Evolutionary conservation across 768 basidiomycete genomes (phyloP).

Genomic region (Suillus discolor): DNA sequence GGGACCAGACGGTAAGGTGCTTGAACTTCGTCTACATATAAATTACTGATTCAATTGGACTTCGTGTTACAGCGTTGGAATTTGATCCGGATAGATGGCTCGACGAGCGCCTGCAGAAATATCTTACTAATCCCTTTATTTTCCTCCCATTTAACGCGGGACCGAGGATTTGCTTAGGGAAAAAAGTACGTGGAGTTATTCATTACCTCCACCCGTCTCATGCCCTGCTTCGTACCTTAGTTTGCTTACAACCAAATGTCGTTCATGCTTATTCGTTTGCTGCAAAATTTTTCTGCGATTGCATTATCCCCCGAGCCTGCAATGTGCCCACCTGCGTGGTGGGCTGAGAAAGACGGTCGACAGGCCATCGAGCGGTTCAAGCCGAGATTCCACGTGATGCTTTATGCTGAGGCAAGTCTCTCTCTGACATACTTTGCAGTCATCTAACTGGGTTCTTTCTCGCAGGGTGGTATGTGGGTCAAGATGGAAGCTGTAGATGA

Average conservation of each 20-base stretch:
- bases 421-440: background rate
- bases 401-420: constrained; percentile 40
- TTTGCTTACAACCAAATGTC: constrained; percentile 37
- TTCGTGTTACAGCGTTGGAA: constrained; percentile 17
- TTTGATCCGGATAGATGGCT: constrained; percentile 46
- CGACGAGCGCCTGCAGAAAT: constrained; percentile 36
- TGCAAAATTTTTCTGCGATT: constrained; percentile 30
- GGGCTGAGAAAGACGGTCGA: constrained; percentile 28
- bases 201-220: constrained; percentile 8
- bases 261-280: constrained; percentile 30
- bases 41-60: background rate
- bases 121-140: constrained; percentile 41
- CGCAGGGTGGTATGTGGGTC: constrained; percentile 48
- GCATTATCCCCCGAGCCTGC: constrained; percentile 25
- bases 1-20: constrained; percentile 34
- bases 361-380: constrained; percentile 26
- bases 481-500: constrained; percentile 37
- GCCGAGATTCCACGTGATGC: constrained; percentile 29
- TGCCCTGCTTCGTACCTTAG: constrained; percentile 21
- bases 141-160: constrained; percentile 47
- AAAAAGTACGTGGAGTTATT: constrained; percentile 30
- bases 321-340: constrained; percentile 25
- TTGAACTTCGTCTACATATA: background rate
- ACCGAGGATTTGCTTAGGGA: constrained; percentile 38
- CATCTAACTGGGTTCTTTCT: background rate